Percentiles rank a stretch among this genome's conserved stretches.
Evolutionary conservation across 2,329 filamentous ascomycete species (phyloP).

Genomic region (Aspergillus flavus): DNA sequence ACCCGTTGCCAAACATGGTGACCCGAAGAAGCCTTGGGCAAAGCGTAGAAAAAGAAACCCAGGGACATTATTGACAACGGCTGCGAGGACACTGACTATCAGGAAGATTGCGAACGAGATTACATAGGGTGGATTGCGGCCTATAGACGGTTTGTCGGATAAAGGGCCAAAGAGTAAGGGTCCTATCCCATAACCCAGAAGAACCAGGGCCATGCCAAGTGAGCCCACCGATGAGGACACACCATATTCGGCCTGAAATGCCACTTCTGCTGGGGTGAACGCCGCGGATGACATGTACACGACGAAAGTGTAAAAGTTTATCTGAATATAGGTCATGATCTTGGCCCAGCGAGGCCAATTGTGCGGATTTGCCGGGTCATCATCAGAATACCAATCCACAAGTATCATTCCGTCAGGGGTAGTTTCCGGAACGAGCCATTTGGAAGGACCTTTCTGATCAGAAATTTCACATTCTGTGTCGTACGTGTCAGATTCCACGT

Average conservation of each 20-base stretch:
- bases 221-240: constrained; percentile 6
- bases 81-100: not conserved
- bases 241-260: not conserved
- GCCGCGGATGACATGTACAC: constrained; percentile 13
- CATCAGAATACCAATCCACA: not conserved
- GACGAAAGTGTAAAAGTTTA: constrained; percentile 8
- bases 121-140: not conserved
- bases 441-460: not conserved
- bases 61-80: not conserved
- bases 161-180: constrained; percentile 7
- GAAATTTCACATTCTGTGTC: not conserved
- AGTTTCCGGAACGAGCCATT: not conserved
- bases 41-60: constrained; percentile 12
- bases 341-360: not conserved
- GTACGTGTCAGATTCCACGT: not conserved
- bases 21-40: constrained; percentile 14
- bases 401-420: not conserved
- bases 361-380: not conserved
- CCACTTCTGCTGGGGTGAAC: constrained; percentile 3
- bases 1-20: constrained; percentile 8
- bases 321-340: not conserved
- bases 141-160: not conserved
- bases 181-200: constrained; percentile 9
- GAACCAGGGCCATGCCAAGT: constrained; percentile 5
- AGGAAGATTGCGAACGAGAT: not conserved